A percentile compares a stretch with the other conserved stretches of the same genome.
Evolutionary conservation across 768 basidiomycete genomes (phyloP).

Genomic region (Mycena kentingensis): DNA sequence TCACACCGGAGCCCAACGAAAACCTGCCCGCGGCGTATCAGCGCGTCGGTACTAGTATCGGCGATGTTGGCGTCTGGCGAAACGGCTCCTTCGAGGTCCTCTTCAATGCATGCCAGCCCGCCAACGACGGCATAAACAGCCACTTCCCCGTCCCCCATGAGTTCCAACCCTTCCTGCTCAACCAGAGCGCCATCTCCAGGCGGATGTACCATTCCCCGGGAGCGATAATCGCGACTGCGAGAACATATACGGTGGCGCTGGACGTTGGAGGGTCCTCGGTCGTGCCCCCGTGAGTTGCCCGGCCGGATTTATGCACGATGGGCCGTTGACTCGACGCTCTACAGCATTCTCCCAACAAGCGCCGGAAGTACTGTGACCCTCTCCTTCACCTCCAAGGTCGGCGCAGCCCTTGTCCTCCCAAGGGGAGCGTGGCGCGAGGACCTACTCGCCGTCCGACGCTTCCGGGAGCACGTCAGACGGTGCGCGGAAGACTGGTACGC

Average conservation of each 20-base stretch:
- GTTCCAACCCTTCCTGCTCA: slow-evolving; percentile 3
- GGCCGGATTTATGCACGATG: not conserved
- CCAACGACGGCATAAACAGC: slow-evolving; percentile 1
- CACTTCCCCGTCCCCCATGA: slow-evolving; percentile 2
- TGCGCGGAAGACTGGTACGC: slow-evolving; percentile 16
- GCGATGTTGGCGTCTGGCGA: slow-evolving; percentile 5
- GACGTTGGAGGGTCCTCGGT: not conserved
- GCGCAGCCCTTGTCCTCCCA: slow-evolving; percentile 23
- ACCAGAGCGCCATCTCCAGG: not conserved
- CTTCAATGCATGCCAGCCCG: slow-evolving; percentile 9
- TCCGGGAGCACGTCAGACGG: slow-evolving; percentile 15
- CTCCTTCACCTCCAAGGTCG: slow-evolving; percentile 13
- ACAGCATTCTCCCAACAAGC: slow-evolving; percentile 4
- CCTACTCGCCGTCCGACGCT: slow-evolving; percentile 2
- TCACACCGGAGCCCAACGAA: slow-evolving; percentile 10
- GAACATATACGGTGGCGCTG: not conserved
- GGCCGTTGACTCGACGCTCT: not conserved
- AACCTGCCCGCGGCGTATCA: not conserved
- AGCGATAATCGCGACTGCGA: not conserved
- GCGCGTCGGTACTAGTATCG: not conserved
- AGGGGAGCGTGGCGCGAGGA: slow-evolving; percentile 19
- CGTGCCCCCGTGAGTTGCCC: slow-evolving; percentile 6
- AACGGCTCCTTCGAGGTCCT: slow-evolving; percentile 12
- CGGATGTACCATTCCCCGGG: slow-evolving; percentile 1
- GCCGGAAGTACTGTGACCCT: slow-evolving; percentile 12